phyloP scores from a whole-genome alignment of 768 basidiomycete genomes.

The Xerocomus spinulosus region DNA sequence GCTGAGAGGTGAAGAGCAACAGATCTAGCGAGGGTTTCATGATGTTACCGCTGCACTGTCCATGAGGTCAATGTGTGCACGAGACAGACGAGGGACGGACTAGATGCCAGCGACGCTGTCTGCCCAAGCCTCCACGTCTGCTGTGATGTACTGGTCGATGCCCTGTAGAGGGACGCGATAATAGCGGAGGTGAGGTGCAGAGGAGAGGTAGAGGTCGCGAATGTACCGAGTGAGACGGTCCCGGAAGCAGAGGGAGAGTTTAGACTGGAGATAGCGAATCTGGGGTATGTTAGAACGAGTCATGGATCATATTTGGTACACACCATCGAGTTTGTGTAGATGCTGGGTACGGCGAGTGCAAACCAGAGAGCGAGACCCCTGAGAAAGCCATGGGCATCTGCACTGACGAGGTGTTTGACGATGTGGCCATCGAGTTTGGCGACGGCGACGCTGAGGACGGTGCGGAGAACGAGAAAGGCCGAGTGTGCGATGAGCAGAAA shows the following conservation, averaged over 20 bases:
- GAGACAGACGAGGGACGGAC: conserved; percentile 42
- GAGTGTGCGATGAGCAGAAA: conserved; percentile 75
- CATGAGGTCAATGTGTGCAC: background rate
- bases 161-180: conserved; percentile 64
- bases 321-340: conserved; percentile 95
- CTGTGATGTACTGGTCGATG: conserved; percentile 89
- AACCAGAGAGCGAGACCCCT: conserved; percentile 87
- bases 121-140: conserved; percentile 87
- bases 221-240: conserved; percentile 87
- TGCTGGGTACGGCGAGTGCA: conserved; percentile 83
- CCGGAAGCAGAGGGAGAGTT: conserved; percentile 75
- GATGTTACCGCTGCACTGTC: conserved; percentile 76
- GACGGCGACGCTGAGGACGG: conserved; percentile 82
- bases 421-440: conserved; percentile 87
- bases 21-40: conserved; percentile 91
- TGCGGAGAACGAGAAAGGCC: conserved; percentile 78
- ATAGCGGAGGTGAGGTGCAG: conserved; percentile 66
- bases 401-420: conserved; percentile 83
- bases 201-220: conserved; percentile 86
- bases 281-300: conserved; percentile 25
- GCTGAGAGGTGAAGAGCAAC: conserved; percentile 86
- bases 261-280: conserved; percentile 88
- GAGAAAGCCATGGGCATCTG: conserved; percentile 79
- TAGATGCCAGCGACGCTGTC: conserved; percentile 83
- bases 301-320: background rate